A percentile compares a stretch with the other conserved stretches of the same genome.
These are phyloP conservation scores for Russula compacta DNA, from an alignment of 768 basidiomycete genomes.

Conservation along the genomic window DNA sequence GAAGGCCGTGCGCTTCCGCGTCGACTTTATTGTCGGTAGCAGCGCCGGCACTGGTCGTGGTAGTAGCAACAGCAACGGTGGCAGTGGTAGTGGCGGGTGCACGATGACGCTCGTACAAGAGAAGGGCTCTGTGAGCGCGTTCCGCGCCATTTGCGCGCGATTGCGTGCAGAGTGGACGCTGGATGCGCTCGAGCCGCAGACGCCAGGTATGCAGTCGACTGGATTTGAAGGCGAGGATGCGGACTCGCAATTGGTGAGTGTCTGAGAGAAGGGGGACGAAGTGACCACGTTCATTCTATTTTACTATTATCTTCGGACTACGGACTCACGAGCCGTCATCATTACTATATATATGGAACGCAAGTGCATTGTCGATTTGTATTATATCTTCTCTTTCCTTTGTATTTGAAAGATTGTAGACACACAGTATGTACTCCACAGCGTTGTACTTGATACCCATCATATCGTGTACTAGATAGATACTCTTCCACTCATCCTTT, in stretches of 20 bases:
- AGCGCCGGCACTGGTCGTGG: conserved; percentile 21
- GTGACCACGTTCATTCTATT: neutral
- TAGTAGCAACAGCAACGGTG: conserved; percentile 20
- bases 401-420: neutral
- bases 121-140: conserved; percentile 84
- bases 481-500: neutral
- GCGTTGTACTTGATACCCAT: neutral
- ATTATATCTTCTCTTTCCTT: neutral
- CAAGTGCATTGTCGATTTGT: neutral
- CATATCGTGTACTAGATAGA: neutral
- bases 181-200: conserved; percentile 25
- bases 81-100: conserved; percentile 38
- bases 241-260: conserved; percentile 2
- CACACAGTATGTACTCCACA: neutral
- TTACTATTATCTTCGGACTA: neutral
- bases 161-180: conserved; percentile 61
- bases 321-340: neutral
- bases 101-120: conserved; percentile 76
- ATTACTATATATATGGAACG: neutral
- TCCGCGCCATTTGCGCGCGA: conserved; percentile 66
- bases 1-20: conserved; percentile 75
- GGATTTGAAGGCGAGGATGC: conserved; percentile 13
- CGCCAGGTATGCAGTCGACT: conserved; percentile 4
- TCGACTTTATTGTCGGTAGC: conserved; percentile 51
- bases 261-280: neutral